Conservation (phyloP, 2,329 filamentous ascomycete species). For the Monosporascus sp. region DNA sequence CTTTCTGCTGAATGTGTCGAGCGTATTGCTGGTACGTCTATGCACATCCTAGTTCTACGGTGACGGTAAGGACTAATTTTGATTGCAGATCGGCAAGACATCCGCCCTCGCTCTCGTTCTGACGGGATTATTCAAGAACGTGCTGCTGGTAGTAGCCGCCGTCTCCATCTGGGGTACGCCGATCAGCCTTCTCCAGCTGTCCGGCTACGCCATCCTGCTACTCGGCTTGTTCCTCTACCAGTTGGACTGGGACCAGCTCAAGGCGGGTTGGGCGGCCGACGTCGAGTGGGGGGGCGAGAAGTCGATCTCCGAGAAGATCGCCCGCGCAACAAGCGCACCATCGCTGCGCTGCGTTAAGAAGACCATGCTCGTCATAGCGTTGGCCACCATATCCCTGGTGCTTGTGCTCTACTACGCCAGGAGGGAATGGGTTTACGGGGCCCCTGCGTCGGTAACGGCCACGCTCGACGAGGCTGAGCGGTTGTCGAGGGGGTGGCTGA, state of each 20-base stretch:
- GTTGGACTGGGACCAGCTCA: slow-evolving; percentile 11
- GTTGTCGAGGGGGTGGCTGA: background rate
- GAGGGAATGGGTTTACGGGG: background rate
- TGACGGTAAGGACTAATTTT: background rate
- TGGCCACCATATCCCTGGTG: background rate
- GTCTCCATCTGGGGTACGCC: slow-evolving; percentile 74
- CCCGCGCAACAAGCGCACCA: background rate
- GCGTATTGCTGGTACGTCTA: slow-evolving; percentile 74
- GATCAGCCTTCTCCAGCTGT: slow-evolving; percentile 63
- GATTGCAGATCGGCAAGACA: slow-evolving; percentile 72
- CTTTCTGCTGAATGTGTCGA: slow-evolving; percentile 75
- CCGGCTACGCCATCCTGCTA: slow-evolving; percentile 71
- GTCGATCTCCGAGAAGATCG: background rate
- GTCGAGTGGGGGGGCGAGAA: background rate
- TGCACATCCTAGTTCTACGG: background rate
- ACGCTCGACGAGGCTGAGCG: background rate
- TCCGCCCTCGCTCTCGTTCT: slow-evolving; percentile 82
- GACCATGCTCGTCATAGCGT: background rate
- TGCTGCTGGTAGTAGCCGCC: slow-evolving; percentile 71
- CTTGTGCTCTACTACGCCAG: background rate
- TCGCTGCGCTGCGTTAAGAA: background rate
- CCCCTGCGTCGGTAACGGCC: background rate
- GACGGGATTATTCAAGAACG: slow-evolving; percentile 82
- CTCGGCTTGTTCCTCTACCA: slow-evolving; percentile 46
- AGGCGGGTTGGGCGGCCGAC: background rate